These are phyloP conservation scores for Blastobotrys elegans DNA, from an alignment of 1,139 yeast genomes.

Conservation along the genomic window DNA sequence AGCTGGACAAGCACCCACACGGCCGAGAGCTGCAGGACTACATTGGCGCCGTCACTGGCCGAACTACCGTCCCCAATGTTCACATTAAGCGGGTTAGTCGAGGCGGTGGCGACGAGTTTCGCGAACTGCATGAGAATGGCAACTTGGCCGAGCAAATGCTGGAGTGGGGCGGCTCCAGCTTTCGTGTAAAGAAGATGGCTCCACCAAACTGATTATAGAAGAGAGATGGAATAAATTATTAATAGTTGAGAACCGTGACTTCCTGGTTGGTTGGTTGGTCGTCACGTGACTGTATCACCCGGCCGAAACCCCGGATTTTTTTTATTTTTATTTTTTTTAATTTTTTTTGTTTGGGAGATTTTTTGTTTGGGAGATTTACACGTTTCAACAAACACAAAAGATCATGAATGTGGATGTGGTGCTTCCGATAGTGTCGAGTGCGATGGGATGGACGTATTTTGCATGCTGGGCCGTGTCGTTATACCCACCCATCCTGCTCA, in stretches of 20 bases:
- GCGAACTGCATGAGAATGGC: conserved; percentile 53
- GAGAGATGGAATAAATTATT: no score
- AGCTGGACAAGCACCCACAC: conserved; percentile 71
- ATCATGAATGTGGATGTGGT: no score
- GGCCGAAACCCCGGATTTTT: no score
- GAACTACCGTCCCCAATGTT: conserved; percentile 88
- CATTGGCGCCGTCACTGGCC: conserved; percentile 71
- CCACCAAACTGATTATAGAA: conserved; percentile 31
- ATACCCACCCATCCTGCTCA: conserved; percentile 43
- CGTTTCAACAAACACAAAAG: no score
- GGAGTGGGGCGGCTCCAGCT: conserved; percentile 59
- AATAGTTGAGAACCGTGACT: no score
- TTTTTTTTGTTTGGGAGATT: no score
- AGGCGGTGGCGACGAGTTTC: conserved; percentile 88
- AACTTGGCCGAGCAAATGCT: conserved; percentile 46
- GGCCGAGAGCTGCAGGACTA: conserved; percentile 76
- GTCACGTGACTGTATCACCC: not conserved
- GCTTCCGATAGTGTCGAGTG: conserved; percentile 20
- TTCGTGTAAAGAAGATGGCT: conserved; percentile 50
- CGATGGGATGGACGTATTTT: conserved; percentile 32
- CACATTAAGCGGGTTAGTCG: conserved; percentile 81
- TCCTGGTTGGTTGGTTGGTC: not conserved
- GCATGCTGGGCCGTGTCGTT: conserved; percentile 38
- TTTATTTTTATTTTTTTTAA: no score
- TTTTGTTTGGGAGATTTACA: no score